Percentiles rank a stretch among this genome's conserved stretches.
These are phyloP conservation scores for Punica granatum DNA, from an alignment of 345 rosid genomes.

Conservation along the genomic window DNA sequence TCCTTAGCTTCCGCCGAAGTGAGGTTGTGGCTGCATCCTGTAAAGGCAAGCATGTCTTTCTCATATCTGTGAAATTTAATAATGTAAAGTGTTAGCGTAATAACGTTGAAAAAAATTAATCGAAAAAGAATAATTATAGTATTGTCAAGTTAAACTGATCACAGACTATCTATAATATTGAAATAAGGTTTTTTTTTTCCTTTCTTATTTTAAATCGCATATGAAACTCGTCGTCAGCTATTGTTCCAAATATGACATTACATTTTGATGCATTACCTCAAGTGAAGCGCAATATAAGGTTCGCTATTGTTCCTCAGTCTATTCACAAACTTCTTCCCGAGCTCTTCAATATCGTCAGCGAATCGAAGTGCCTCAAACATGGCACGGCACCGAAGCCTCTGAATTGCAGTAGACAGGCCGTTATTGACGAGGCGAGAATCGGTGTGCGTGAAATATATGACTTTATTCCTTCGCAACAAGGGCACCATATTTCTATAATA, in stretches of 20 bases:
- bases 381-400: slow-evolving; percentile 61
- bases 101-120: neutral
- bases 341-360: slow-evolving; percentile 31
- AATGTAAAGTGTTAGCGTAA: neutral
- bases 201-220: too few species aligned
- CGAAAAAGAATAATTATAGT: neutral
- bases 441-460: slow-evolving; percentile 48
- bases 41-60: slow-evolving; percentile 78
- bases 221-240: too few species aligned
- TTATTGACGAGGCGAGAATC: slow-evolving; percentile 66
- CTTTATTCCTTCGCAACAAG: slow-evolving; percentile 36
- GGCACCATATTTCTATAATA: slow-evolving; percentile 40
- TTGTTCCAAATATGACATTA: too few species aligned
- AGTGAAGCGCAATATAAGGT: slow-evolving; percentile 59
- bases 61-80: slow-evolving; percentile 42
- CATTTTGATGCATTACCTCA: slow-evolving; percentile 33
- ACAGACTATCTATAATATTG: too few species aligned
- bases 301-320: slow-evolving; percentile 34
- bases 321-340: slow-evolving; percentile 37
- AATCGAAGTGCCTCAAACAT: slow-evolving; percentile 60
- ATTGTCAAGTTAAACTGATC: too few species aligned
- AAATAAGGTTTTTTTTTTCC: too few species aligned
- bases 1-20: slow-evolving; percentile 33
- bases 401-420: slow-evolving; percentile 43
- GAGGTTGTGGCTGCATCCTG: slow-evolving; percentile 66